These are phyloP conservation scores for Thielaviopsis ethacetica DNA, from an alignment of 2,329 filamentous ascomycete species.

Conservation along the genomic window DNA sequence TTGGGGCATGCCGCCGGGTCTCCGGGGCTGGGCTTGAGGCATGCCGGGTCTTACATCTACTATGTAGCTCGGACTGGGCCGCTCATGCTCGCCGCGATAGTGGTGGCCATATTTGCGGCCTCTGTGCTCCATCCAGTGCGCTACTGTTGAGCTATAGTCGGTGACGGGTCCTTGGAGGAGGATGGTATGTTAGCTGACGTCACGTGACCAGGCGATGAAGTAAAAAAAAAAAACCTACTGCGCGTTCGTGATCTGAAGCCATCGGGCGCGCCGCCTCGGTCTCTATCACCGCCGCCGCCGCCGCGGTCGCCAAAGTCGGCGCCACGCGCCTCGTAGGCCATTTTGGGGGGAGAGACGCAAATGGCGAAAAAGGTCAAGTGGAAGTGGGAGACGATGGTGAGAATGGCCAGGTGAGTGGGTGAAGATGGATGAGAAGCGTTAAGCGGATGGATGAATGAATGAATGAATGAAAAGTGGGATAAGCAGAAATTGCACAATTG, in stretches of 20 bases:
- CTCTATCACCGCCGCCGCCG: slow-evolving; percentile 18
- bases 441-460: too few species aligned
- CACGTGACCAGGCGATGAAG: neutral
- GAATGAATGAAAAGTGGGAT: too few species aligned
- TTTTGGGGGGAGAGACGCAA: slow-evolving; percentile 16
- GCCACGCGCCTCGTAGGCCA: slow-evolving; percentile 39
- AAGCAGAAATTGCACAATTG: too few species aligned
- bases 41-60: slow-evolving; percentile 51
- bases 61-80: slow-evolving; percentile 78
- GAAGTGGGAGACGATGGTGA: neutral
- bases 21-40: too few species aligned
- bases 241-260: slow-evolving; percentile 34
- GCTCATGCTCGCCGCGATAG: slow-evolving; percentile 59
- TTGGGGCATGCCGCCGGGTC: too few species aligned
- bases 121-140: slow-evolving; percentile 80
- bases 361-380: too few species aligned
- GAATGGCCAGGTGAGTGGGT: neutral
- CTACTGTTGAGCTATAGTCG: slow-evolving; percentile 79
- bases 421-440: too few species aligned
- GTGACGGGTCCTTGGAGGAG: slow-evolving; percentile 60
- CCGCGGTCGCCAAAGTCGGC: slow-evolving; percentile 24
- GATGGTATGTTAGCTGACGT: neutral
- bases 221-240: slow-evolving; percentile 25
- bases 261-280: slow-evolving; percentile 26
- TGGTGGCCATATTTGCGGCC: slow-evolving; percentile 50